phyloP scores from a whole-genome alignment of 257 asterid species.

The Catharanthus roseus region DNA sequence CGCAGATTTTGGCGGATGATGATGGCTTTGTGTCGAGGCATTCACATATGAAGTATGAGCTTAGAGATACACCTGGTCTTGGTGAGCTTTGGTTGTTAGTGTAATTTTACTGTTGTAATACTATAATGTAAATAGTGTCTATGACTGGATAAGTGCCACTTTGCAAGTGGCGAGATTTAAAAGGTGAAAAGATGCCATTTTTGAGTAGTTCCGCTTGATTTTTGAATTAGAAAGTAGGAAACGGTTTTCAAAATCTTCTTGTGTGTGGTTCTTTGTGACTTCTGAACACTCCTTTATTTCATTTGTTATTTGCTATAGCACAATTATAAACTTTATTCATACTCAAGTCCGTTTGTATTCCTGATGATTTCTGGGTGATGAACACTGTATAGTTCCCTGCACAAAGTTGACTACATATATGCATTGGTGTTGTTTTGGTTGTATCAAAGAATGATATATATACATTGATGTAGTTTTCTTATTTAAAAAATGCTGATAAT shows the following conservation, averaged over 20 bases:
- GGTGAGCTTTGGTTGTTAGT: slow-evolving; percentile 43
- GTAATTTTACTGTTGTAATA: neutral
- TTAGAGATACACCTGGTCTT: slow-evolving; percentile 87
- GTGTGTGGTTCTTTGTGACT: neutral
- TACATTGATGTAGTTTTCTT: neutral
- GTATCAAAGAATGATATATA: too few relatives aligned
- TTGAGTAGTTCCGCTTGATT: neutral
- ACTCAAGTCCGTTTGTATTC: neutral
- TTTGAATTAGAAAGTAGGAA: neutral
- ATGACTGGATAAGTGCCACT: neutral
- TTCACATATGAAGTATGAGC: slow-evolving; percentile 88
- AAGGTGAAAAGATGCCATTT: neutral
- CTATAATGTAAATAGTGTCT: neutral
- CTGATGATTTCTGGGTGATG: neutral
- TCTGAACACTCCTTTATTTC: neutral
- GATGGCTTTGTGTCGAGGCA: slow-evolving; percentile 63
- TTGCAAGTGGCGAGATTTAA: too few relatives aligned
- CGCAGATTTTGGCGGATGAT: slow-evolving; percentile 64
- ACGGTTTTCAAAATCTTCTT: neutral
- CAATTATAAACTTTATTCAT: neutral
- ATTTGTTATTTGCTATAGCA: neutral
- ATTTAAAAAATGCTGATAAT: slow-evolving; percentile 1
- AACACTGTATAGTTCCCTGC: too few relatives aligned
- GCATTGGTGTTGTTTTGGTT: too few relatives aligned
- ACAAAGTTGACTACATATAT: neutral